Percentiles rank a stretch among this genome's conserved stretches.
Evolutionary conservation across 2,329 filamentous ascomycete genomes (phyloP).

Genomic region (Dactylellina drechsleri): DNA sequence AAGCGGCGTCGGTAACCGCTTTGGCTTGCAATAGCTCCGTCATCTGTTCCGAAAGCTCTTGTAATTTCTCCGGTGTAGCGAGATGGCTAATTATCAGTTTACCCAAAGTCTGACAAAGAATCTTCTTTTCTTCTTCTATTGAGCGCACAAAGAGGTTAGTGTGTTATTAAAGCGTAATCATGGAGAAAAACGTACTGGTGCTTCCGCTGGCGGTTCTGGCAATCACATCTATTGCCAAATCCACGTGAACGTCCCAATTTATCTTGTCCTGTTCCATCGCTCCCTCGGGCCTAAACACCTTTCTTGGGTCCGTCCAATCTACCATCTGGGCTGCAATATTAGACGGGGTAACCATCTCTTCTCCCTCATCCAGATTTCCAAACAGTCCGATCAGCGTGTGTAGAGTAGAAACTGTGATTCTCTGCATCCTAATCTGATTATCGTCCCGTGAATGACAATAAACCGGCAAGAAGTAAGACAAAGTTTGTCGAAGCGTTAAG

Average conservation of each 20-base stretch:
- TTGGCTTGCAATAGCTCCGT: conserved; percentile 72
- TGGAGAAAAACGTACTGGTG: conserved; percentile 69
- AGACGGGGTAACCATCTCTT: conserved; percentile 80
- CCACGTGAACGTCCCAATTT: conserved; percentile 81
- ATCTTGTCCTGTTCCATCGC: conserved; percentile 66
- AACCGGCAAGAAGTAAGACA: conserved; percentile 93
- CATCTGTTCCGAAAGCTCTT: conserved; percentile 69
- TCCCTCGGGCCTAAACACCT: conserved; percentile 71
- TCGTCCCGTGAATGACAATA: conserved; percentile 86
- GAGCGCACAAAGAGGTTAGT: background rate
- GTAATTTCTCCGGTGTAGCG: conserved; percentile 70
- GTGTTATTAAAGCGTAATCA: conserved; percentile 20
- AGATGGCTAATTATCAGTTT: conserved; percentile 82
- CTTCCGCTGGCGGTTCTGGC: conserved; percentile 74
- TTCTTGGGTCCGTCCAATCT: conserved; percentile 94
- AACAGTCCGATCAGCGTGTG: conserved; percentile 78
- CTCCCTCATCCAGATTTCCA: conserved; percentile 77
- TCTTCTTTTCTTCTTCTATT: conserved; percentile 84
- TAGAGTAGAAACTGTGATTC: conserved; percentile 77
- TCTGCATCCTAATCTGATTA: conserved; percentile 82
- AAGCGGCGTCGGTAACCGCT: conserved; percentile 70
- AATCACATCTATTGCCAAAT: conserved; percentile 79
- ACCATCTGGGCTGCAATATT: conserved; percentile 83
- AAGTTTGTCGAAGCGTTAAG: conserved; percentile 81
- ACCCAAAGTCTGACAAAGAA: conserved; percentile 77